phyloP scores from a whole-genome alignment of 345 rosid species.

The Brassica rapa region DNA sequence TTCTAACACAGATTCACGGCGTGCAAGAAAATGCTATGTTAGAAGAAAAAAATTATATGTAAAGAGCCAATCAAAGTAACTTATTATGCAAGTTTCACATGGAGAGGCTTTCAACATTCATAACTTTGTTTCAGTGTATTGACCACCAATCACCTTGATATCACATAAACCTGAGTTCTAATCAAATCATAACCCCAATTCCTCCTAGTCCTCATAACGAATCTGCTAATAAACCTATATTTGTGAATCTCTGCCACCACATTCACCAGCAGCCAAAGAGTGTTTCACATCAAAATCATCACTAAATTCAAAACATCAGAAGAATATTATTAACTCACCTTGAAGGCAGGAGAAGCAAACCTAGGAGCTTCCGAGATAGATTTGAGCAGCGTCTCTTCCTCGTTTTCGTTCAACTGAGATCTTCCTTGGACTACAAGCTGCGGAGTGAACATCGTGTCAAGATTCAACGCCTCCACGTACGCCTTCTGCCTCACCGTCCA shows the following conservation, averaged over 20 bases:
- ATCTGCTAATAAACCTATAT: background rate
- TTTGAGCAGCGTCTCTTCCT: constrained; percentile 60
- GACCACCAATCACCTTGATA: background rate
- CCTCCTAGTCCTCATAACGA: background rate
- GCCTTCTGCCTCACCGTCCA: constrained; percentile 92
- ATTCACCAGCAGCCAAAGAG: background rate
- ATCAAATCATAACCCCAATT: background rate
- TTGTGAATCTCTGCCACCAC: background rate
- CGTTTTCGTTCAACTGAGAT: constrained; percentile 62
- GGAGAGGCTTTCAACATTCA: background rate
- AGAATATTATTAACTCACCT: constrained; percentile 43
- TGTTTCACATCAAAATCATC: background rate
- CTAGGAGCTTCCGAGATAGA: constrained; percentile 58
- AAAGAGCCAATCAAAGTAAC: background rate
- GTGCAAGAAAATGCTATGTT: background rate
- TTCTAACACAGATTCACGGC: background rate
- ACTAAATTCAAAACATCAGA: background rate
- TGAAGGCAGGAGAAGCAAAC: constrained; percentile 65
- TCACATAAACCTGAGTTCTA: background rate
- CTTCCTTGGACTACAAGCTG: constrained; percentile 76
- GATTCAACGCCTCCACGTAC: constrained; percentile 75
- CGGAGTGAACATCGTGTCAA: constrained; percentile 91
- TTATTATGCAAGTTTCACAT: constrained; percentile 6
- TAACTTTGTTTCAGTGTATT: background rate
- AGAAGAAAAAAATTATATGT: background rate